Percentiles rank a stretch among this genome's conserved stretches.
Conservation (phyloP, 1,284 basidiomycete genomes). For the Mycena sp. region DNA sequence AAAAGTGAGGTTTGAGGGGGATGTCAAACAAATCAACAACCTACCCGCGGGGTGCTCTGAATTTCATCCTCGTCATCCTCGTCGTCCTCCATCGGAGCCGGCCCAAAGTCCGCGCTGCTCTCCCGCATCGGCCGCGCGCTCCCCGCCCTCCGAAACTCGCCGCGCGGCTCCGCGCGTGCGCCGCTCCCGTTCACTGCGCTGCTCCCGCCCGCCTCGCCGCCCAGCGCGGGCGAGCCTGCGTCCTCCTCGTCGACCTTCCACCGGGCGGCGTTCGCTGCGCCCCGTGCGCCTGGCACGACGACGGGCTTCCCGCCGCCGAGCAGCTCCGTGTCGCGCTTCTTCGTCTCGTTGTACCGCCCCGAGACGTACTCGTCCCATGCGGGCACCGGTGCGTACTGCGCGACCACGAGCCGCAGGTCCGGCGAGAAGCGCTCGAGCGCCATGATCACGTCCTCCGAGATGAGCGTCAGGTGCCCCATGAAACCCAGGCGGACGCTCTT, state of each 20-base stretch:
- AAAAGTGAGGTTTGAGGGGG: too few species aligned
- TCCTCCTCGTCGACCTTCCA: slow-evolving; percentile 84
- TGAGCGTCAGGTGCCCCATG: slow-evolving; percentile 97
- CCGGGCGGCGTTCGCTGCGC: slow-evolving; percentile 48
- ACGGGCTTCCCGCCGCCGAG: slow-evolving; percentile 87
- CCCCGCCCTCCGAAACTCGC: slow-evolving; percentile 68
- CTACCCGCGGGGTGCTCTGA: slow-evolving; percentile 60
- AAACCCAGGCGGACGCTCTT: slow-evolving; percentile 87
- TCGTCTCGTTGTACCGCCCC: slow-evolving; percentile 87
- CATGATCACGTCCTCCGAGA: slow-evolving; percentile 90
- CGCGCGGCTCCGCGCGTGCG: slow-evolving; percentile 52
- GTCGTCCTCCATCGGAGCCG: slow-evolving; percentile 59
- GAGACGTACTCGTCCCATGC: slow-evolving; percentile 91
- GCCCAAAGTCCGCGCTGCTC: slow-evolving; percentile 74
- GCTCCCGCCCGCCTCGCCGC: slow-evolving; percentile 33
- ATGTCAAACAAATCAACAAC: slow-evolving; percentile 29
- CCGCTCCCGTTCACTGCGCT: slow-evolving; percentile 23
- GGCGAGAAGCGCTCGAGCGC: slow-evolving; percentile 88
- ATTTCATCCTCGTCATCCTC: slow-evolving; percentile 54
- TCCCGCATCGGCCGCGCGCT: slow-evolving; percentile 53
- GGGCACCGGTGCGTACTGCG: slow-evolving; percentile 74
- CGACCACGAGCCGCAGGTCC: slow-evolving; percentile 75
- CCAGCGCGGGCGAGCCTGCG: slow-evolving; percentile 38
- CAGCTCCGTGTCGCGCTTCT: slow-evolving; percentile 79
- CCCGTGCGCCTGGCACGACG: slow-evolving; percentile 48